These are phyloP conservation scores for Henckelia pumila DNA, from an alignment of 257 asterid genomes.

Conservation along the genomic window DNA sequence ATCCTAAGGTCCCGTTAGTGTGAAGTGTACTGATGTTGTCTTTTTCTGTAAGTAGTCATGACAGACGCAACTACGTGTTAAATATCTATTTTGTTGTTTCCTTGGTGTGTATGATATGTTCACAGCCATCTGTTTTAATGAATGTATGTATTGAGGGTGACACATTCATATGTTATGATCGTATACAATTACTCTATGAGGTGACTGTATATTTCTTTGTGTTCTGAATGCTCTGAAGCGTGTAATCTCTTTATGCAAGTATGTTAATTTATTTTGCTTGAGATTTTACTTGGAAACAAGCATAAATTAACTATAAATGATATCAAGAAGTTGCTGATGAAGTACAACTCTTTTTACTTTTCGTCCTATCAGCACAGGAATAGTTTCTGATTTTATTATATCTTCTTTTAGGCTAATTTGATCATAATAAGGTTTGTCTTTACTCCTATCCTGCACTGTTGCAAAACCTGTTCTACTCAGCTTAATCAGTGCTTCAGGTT, in stretches of 20 bases:
- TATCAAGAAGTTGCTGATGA: neutral
- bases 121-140: neutral
- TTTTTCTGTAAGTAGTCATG: constrained; percentile 22
- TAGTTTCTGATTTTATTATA: too few relatives aligned
- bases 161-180: neutral
- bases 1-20: constrained; percentile 15
- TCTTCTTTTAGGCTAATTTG: neutral
- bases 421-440: too few relatives aligned
- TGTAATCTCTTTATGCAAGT: neutral
- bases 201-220: too few relatives aligned
- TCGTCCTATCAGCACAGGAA: neutral
- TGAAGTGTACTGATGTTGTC: constrained; percentile 20
- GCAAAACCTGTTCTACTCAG: too few relatives aligned
- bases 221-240: neutral
- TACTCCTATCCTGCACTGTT: too few relatives aligned
- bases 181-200: neutral
- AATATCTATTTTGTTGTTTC: constrained; percentile 6
- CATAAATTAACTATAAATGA: neutral
- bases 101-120: constrained; percentile 4
- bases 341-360: neutral
- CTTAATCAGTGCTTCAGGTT: too few relatives aligned
- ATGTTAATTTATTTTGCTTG: neutral
- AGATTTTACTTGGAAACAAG: neutral
- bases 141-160: neutral
- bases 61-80: constrained; percentile 1